Percentiles rank a stretch among this genome's conserved stretches.
Conservation (phyloP, 139 green algal species). For the Parachlorella kessleri region DNA sequence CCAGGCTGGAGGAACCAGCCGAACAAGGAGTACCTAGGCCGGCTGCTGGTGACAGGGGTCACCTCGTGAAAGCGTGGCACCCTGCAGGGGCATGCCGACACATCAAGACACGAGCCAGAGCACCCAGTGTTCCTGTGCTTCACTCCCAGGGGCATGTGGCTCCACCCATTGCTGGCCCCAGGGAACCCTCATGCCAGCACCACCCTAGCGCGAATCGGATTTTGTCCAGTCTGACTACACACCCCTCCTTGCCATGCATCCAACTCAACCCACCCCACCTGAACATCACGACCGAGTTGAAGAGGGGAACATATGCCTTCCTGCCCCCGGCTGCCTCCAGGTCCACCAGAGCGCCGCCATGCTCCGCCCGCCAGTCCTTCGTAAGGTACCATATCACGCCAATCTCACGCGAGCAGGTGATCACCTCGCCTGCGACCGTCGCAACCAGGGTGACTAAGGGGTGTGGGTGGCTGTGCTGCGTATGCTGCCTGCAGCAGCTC, state of each 20-base stretch:
- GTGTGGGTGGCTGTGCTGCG: too few species aligned
- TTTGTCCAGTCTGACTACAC: background rate
- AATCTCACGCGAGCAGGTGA: conserved; percentile 38
- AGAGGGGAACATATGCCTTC: conserved; percentile 27
- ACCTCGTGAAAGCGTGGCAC: conserved; percentile 40
- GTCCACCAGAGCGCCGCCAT: conserved; percentile 11
- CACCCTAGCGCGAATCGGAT: background rate
- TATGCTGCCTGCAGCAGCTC: too few species aligned
- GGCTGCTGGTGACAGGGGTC: background rate
- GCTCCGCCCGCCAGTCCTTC: conserved; percentile 11
- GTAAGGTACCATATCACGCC: conserved; percentile 45
- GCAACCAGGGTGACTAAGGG: background rate
- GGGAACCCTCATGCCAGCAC: background rate
- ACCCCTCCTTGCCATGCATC: background rate
- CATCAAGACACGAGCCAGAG: background rate
- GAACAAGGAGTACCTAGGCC: conserved; percentile 35
- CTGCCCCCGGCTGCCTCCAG: background rate
- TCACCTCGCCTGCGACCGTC: conserved; percentile 11
- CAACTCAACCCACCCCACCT: background rate
- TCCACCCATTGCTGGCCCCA: background rate
- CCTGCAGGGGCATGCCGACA: background rate
- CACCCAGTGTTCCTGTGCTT: background rate
- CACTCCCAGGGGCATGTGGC: background rate
- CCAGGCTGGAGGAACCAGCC: conserved; percentile 47
- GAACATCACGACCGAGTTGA: conserved; percentile 41